These are phyloP conservation scores for Oleoguttula mirabilis DNA, from an alignment of 495 filamentous ascomycete genomes.

Conservation along the genomic window DNA sequence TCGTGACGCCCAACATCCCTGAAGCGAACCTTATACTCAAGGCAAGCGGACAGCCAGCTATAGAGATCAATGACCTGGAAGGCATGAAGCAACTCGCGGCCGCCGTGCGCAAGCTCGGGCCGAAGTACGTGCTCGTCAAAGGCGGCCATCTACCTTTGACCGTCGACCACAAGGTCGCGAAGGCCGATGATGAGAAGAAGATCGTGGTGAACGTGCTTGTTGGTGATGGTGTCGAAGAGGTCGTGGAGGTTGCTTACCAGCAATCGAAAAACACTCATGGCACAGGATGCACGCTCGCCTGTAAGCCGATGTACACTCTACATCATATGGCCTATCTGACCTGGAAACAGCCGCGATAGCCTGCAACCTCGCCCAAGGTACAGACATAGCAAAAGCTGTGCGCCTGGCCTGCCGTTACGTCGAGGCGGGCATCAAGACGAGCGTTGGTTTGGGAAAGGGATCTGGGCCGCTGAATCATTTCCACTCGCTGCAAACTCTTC, in stretches of 20 bases:
- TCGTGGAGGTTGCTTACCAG: conserved; percentile 57
- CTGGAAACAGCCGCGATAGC: conserved; percentile 61
- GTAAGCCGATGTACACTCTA: conserved; percentile 31
- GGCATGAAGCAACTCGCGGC: conserved; percentile 58
- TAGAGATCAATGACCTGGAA: conserved; percentile 42
- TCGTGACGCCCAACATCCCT: conserved; percentile 86
- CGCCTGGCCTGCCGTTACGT: conserved; percentile 64
- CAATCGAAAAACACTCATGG: conserved; percentile 78
- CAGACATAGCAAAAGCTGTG: conserved; percentile 50
- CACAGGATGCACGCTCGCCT: conserved; percentile 89
- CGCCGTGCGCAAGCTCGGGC: conserved; percentile 52
- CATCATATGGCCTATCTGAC: background rate
- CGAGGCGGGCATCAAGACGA: conserved; percentile 70
- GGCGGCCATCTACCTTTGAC: conserved; percentile 82
- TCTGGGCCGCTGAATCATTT: conserved; percentile 91
- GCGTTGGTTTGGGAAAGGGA: conserved; percentile 60
- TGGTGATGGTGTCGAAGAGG: conserved; percentile 41
- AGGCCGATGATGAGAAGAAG: conserved; percentile 43
- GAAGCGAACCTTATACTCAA: conserved; percentile 68
- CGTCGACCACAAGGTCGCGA: conserved; percentile 44
- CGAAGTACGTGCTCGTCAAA: conserved; percentile 74
- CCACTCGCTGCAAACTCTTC: conserved; percentile 66
- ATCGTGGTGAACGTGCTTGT: conserved; percentile 64
- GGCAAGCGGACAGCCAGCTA: conserved; percentile 38
- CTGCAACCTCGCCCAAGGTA: conserved; percentile 60